Evolutionary conservation across 345 rosid genomes (phyloP), one percentile per base, ranked within the genome.

Genomic region (Pistacia vera): DNA sequence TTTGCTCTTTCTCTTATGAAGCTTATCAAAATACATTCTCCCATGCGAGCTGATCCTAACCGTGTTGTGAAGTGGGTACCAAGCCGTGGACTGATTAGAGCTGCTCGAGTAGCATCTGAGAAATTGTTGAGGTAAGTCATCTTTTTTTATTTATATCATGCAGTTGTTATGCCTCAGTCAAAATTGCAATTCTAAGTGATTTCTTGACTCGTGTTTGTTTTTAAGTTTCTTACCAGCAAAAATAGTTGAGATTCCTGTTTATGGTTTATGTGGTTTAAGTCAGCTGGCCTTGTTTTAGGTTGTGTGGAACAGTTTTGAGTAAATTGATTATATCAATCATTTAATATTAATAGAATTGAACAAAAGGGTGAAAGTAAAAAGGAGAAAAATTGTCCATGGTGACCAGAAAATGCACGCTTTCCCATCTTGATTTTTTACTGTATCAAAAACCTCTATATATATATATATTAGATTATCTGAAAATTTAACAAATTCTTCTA

Each of bases 21-120:
- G 99, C 97, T 96, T 66, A 83, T 94, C 72, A 96, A 91, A 86
- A 97, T 94, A 65, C 98, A 94, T 86, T 97, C 99, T 72, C 98
- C 98, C 36, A 86, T 94, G 96, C 85, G 97, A 75, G 83, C 93
- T 83, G 91, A 91, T 85, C 92, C 86, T 17, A 80, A 86, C 82
- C 90, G 92, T 56, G 80, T 85, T 2, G 90, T 97, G 81, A 84
- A 88, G 86, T 92, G 87, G 91, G 80, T 92, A 61, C 97, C 97
- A 33, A 92, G 85, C 79, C 81, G 69, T 66, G 77, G 75, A 51
- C 80, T 91, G 65, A 92, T 94, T 30, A 85, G 72, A 77, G 91
- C 95, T 49, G 98, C 98, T 49, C 91, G 93, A 87, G 67, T 83
- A 68, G 98, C 92, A 71, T 90, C 98, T 35, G 97, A 90, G 85